A percentile compares a stretch with the other conserved stretches of the same genome.
phyloP scores from a whole-genome alignment of 495 filamentous ascomycete species.

The Aspergillus sparsus region DNA sequence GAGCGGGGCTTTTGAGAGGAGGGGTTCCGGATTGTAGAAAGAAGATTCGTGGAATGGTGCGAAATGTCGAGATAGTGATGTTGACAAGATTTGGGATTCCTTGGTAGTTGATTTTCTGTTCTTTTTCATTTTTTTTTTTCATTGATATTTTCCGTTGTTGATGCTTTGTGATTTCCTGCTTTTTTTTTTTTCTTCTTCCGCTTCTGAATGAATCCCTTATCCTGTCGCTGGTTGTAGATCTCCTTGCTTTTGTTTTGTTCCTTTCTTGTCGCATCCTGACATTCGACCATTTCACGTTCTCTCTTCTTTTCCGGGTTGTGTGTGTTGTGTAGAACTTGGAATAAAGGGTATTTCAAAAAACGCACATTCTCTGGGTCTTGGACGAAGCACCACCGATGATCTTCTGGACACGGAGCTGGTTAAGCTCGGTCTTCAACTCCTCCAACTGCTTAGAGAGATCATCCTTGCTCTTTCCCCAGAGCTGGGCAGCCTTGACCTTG shows the following conservation, averaged over 20 bases:
- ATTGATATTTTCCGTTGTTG: neutral
- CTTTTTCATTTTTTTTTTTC: neutral
- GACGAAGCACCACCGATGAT: slow-evolving; percentile 86
- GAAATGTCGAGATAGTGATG: neutral
- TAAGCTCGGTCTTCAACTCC: slow-evolving; percentile 92
- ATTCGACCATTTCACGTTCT: slow-evolving; percentile 15
- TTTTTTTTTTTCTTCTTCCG: neutral
- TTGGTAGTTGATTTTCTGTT: neutral
- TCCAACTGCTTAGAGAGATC: slow-evolving; percentile 91
- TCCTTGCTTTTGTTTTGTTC: neutral
- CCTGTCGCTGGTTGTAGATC: neutral
- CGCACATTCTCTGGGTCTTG: slow-evolving; percentile 97
- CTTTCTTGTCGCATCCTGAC: slow-evolving; percentile 2
- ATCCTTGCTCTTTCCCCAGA: slow-evolving; percentile 99
- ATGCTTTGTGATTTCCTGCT: neutral
- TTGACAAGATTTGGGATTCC: too few species aligned
- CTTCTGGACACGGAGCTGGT: slow-evolving; percentile 94
- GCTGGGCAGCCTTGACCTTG: slow-evolving; percentile 91
- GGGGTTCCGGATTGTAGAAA: neutral
- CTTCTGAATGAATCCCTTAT: neutral
- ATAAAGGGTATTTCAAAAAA: slow-evolving; percentile 31
- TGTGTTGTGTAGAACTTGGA: slow-evolving; percentile 3
- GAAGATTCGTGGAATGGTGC: neutral
- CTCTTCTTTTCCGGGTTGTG: neutral
- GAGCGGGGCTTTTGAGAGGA: neutral